Conservation (phyloP, 2,329 filamentous ascomycete genomes). For the Dothideomycetes sp. region DNA sequence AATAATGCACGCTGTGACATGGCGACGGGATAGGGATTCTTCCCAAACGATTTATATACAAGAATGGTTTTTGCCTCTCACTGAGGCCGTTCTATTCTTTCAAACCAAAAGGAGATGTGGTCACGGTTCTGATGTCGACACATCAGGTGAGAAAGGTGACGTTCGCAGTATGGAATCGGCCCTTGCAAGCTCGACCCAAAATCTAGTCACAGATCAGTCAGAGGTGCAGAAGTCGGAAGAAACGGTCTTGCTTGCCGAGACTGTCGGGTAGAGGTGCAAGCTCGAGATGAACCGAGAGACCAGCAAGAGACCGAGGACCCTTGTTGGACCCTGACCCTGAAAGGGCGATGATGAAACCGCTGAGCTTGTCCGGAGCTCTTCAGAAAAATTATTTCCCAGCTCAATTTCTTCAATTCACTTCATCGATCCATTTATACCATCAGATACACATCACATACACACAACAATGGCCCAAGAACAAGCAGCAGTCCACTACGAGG, state of each 20-base stretch:
- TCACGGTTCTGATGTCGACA: conserved; percentile 4
- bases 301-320: not conserved
- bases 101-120: no score
- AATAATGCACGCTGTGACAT: no score
- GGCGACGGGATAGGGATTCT: no score
- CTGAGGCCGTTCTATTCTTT: no score
- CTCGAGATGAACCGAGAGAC: not conserved
- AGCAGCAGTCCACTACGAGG: conserved; percentile 53
- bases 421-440: not conserved
- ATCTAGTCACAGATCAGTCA: no score
- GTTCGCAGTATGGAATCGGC: conserved; percentile 1
- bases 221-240: no score
- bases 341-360: no score
- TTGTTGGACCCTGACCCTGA: conserved; percentile 9
- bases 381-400: conserved; percentile 6
- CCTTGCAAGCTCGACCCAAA: no score
- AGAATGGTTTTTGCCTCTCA: no score
- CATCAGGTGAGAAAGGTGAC: conserved; percentile 11
- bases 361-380: conserved; percentile 3
- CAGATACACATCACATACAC: not conserved
- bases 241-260: not conserved
- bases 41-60: no score
- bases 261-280: not conserved
- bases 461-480: conserved; percentile 10
- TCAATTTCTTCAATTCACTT: not conserved